Evolutionary conservation across 169 alveolate species (phyloP), one percentile per base, ranked within the genome.

Genomic region (Plasmodium knowlesi): DNA sequence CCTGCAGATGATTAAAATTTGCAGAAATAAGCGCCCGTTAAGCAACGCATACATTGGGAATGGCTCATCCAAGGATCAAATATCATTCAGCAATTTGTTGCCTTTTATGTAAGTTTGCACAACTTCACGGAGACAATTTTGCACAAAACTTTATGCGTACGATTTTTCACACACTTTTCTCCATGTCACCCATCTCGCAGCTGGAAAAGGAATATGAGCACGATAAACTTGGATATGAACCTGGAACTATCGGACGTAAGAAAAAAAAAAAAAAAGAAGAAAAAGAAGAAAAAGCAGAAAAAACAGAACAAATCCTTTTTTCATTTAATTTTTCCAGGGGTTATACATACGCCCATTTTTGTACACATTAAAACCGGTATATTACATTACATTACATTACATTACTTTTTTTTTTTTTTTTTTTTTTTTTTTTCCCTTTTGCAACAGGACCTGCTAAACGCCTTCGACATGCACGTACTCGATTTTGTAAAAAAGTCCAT

Each of bases 121-220:
- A 8, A 30, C 1, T 16, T 3, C 61, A 16, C 61, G 1, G 1
- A 3, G 54, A 43, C 54, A 50, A 50, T 9, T n/a, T 10, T 50
- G 61, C 22, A 16, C 22, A 14, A 5, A 50, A 6, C 16, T 14
- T 1, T 50, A 0, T 78, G 1, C 39, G 50, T 53, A 71, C 46
- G 70, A 83, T 6, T 12, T 67, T 41, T 30, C 73, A 46, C 6
- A n/a, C 34, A 19, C 28, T 16, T 25, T 16, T 67, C n/a, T 37
- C 39, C 41, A 70, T 34, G 2, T 25, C 8, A 9, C 25, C 22
- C 61, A 50, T 22, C 53, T 71, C 22, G 53, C 53, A 83, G 92
- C 28, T 86, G 93, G 93, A 86, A 86, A 74, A 86, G 70, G 41
- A 86, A 74, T 70, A 86, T 86, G 93, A 86, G 93, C 81, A 74